Conservation (phyloP, 2,329 filamentous ascomycete species). For the Alternaria sp. region DNA sequence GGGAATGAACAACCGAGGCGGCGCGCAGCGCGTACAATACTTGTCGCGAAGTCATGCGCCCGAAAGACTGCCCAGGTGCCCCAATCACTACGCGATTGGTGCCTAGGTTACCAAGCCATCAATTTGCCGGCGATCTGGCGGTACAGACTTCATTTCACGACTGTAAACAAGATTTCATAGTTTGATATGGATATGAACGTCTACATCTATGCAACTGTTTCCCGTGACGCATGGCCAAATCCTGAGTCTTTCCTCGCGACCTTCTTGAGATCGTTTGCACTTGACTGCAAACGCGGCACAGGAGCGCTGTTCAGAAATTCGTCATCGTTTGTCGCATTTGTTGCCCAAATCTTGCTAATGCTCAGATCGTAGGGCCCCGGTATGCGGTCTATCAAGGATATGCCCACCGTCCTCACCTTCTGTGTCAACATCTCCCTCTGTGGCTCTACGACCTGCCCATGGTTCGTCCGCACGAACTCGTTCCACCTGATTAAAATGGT, state of each 20-base stretch:
- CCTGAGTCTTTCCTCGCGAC: constrained; percentile 21
- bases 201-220: constrained; percentile 17
- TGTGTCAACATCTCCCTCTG: constrained; percentile 88
- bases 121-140: neutral
- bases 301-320: constrained; percentile 37
- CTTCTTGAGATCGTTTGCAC: constrained; percentile 26
- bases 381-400: constrained; percentile 87
- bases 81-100: neutral
- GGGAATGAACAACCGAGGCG: constrained; percentile 22
- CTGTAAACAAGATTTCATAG: neutral
- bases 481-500: constrained; percentile 89
- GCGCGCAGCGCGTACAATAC: constrained; percentile 8
- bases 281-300: constrained; percentile 27
- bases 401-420: constrained; percentile 82
- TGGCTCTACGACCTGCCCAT: constrained; percentile 89
- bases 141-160: neutral
- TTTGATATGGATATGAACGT: neutral
- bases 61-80: neutral
- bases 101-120: neutral
- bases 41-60: constrained; percentile 22
- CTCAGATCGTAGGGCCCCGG: constrained; percentile 87
- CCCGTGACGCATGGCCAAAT: constrained; percentile 9
- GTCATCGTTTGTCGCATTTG: constrained; percentile 64
- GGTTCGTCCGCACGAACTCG: constrained; percentile 93
- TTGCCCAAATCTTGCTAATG: constrained; percentile 89